A percentile compares a stretch with the other conserved stretches of the same genome.
Evolutionary conservation across 805 yeast genomes (phyloP).

Genomic region (Martiniozyma abietophila): DNA sequence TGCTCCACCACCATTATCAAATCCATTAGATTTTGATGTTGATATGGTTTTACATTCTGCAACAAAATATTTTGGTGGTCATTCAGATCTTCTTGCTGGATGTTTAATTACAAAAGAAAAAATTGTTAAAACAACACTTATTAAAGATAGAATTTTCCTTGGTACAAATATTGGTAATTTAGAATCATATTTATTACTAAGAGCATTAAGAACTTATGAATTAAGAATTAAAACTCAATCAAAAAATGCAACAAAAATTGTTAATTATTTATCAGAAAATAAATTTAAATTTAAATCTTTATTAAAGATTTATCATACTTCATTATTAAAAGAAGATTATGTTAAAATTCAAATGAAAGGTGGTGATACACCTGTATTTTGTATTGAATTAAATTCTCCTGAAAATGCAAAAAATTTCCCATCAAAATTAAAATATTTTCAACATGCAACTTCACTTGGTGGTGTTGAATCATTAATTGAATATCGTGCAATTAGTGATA

Average conservation of each 20-base stretch:
- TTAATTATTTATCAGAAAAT: slow-evolving; percentile 46
- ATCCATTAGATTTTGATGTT: slow-evolving; percentile 76
- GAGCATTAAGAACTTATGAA: slow-evolving; percentile 77
- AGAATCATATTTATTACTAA: slow-evolving; percentile 62
- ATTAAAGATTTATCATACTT: slow-evolving; percentile 54
- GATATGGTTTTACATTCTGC: slow-evolving; percentile 91
- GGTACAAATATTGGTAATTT: slow-evolving; percentile 77
- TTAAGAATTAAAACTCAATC: slow-evolving; percentile 63
- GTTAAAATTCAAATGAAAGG: slow-evolving; percentile 58
- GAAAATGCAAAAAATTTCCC: slow-evolving; percentile 59
- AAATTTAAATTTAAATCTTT: slow-evolving; percentile 39
- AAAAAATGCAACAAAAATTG: slow-evolving; percentile 51
- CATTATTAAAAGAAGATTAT: slow-evolving; percentile 63
- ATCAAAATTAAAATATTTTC: slow-evolving; percentile 55
- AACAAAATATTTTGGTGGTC: slow-evolving; percentile 94
- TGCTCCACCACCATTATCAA: slow-evolving; percentile 85
- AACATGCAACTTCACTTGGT: slow-evolving; percentile 89
- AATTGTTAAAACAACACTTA: slow-evolving; percentile 36
- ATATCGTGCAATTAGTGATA: slow-evolving; percentile 77
- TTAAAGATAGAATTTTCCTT: slow-evolving; percentile 54
- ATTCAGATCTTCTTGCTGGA: slow-evolving; percentile 84
- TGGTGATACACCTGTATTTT: slow-evolving; percentile 66
- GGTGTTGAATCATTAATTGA: slow-evolving; percentile 88
- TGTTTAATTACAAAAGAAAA: slow-evolving; percentile 55
- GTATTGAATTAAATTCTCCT: slow-evolving; percentile 43